Conservation (phyloP, 2,329 filamentous ascomycete species). For the Alternaria sp. region DNA sequence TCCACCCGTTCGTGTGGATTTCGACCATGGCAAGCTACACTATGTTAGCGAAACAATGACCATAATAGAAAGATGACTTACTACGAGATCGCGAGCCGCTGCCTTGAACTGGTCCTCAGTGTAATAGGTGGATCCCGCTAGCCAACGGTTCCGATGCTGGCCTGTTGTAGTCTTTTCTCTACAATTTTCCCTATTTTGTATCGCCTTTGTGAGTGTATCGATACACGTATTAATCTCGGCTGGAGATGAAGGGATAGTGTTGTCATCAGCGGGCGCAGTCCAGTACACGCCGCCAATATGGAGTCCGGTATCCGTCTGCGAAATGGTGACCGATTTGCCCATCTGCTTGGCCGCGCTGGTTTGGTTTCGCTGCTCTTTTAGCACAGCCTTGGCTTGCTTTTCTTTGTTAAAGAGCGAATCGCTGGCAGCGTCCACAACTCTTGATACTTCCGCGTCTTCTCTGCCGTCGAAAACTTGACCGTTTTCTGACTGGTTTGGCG, state of each 20-base stretch:
- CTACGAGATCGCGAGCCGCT: slow-evolving; percentile 9
- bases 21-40: slow-evolving; percentile 6
- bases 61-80: not conserved
- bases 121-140: slow-evolving; percentile 5
- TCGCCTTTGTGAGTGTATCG: slow-evolving; percentile 4
- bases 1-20: slow-evolving; percentile 20
- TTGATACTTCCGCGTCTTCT: no score
- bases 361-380: slow-evolving; percentile 2
- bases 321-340: not conserved
- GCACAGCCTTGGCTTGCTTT: not conserved
- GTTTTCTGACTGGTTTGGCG: not conserved
- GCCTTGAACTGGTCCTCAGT: not conserved
- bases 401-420: not conserved
- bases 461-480: not conserved
- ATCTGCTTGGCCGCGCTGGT: not conserved
- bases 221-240: not conserved
- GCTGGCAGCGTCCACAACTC: not conserved
- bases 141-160: slow-evolving; percentile 16
- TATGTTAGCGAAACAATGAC: not conserved
- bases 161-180: slow-evolving; percentile 1
- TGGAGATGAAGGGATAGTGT: slow-evolving; percentile 5
- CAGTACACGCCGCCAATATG: not conserved
- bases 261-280: not conserved
- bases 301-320: not conserved
- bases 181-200: slow-evolving; percentile 12